Base-by-base conservation (phyloP, 768 basidiomycete species). In the Suillus decipiens region DNA sequence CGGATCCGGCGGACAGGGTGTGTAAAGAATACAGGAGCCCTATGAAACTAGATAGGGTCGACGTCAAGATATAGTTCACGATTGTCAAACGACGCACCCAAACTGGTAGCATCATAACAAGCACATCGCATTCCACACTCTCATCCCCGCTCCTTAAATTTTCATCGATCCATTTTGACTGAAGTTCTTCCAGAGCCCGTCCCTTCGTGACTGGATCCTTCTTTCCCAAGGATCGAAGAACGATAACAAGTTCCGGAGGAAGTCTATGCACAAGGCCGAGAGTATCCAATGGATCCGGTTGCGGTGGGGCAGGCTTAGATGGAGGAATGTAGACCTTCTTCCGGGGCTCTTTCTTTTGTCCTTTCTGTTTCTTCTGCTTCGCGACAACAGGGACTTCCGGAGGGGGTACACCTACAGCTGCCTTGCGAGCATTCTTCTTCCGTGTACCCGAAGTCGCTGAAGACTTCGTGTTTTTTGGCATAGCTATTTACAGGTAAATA, bases 351-450 rank as follows among this genome's bases (percentile, higher is more conserved):
- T 87, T 87, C 33, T 74, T 83, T 69, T 84, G 82, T 59, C 72
- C 79, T 70, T 75, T 80, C 80, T 85, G 82, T 45, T 71, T 77
- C 66, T 82, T 81, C 51, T 79, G 80, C 77, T 82, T 88, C 59
- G 78, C 75, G 60, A 73, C 65, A 63, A 71, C 72, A 8, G 74
- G 75, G 17, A 74, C 62, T 8, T 77, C 73, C 19, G 80, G 79
- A 45, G 81, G 79, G 39, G 73, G 68, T 24, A 68, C 22, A 63
- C 70, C 60, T 51, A 75, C 79, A 17, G 80, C 80, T 1, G 86
- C 82, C 71, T 91, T 95, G 64, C 89, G 86, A 17, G 91, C 91
- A 73, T 96, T 93, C 76, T 97, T 99, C 81, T 96, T 97, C 64
- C 95, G 86, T 10, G 96, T 98, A 5, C 79, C 93, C 1, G 92